Evolutionary conservation across 2,329 filamentous ascomycete species (phyloP), one percentile per base, ranked within the genome.

Genomic region (Lizonia empirigonia): DNA sequence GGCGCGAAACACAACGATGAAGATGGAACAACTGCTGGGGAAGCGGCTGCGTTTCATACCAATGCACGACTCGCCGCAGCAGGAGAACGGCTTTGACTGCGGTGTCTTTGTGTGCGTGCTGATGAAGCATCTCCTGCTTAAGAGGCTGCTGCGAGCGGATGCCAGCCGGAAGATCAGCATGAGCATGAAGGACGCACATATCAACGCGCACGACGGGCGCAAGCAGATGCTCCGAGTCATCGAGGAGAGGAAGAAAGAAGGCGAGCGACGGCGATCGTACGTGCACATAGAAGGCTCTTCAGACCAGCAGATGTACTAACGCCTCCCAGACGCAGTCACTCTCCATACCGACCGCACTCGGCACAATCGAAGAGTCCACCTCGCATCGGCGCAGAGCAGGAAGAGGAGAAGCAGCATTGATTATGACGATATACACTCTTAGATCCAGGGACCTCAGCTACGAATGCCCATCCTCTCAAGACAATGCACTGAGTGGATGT

Each of bases 101-200:
- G 94, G 94, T 15, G 90, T 99, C 1, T 97, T 92, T 72, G 94
- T 99, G 3, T 97, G 94, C 73, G 83, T 97, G 59, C 82, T 93
- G 56, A 99, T 99, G 92, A 86, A 91, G 39, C 89, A 97, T 75
- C 77, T 99, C n/a, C 81, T 99, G 15, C 80, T 97, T 41, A 92
- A 91, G 74, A 81, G 90, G 50, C 79, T 99, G 19, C 77, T 99
- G 50, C 84, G 82, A 60, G 91, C 90, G 7, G 88, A 91, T 67
- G 86, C 89, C 2, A 84, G 85, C 56, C 86, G 93, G 72, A 96
- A 96, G 76, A 88, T 97, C 10, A 92, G 86, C 56, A 97, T 99
- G 94, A 94, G 89, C 67, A 88, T 97, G 83, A 85, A 83, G 5
- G 90, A 89, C 19, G 91, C 91, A 70, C 83, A 88, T 66, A 86